Conservation (phyloP, 2,329 filamentous ascomycete species). For the Gliomastix tumulicola region DNA sequence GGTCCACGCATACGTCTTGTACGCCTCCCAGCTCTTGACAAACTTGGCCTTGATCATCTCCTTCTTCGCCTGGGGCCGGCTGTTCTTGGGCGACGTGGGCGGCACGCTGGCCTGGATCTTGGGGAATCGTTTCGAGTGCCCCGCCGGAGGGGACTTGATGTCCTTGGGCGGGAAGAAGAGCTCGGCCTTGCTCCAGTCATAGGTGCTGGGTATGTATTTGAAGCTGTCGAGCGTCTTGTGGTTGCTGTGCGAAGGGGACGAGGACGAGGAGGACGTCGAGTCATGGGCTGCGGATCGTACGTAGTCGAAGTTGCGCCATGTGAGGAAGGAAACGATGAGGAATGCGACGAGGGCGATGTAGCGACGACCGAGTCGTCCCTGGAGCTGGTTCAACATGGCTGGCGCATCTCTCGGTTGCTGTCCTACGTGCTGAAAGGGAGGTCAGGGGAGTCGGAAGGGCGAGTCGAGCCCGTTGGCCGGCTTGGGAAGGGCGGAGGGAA, state of each 20-base stretch:
- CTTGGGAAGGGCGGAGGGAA: too few species aligned
- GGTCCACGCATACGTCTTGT: constrained; percentile 48
- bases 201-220: constrained; percentile 25
- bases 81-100: constrained; percentile 30
- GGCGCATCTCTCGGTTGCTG: constrained; percentile 1
- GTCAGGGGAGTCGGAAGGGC: too few species aligned
- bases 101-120: constrained; percentile 33
- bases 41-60: constrained; percentile 30
- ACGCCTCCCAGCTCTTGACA: constrained; percentile 41
- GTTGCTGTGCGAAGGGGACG: background rate
- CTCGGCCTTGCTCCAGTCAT: constrained; percentile 26
- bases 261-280: background rate
- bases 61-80: constrained; percentile 24
- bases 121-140: constrained; percentile 21
- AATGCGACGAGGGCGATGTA: constrained; percentile 20
- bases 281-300: constrained; percentile 8
- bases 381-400: constrained; percentile 19
- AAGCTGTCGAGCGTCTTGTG: constrained; percentile 10
- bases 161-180: constrained; percentile 22
- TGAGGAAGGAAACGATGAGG: constrained; percentile 14
- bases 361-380: constrained; percentile 22
- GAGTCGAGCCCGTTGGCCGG: too few species aligned
- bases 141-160: constrained; percentile 24
- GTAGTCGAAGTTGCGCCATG: constrained; percentile 15
- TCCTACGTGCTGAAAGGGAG: too few species aligned